Evolutionary conservation across 495 filamentous ascomycete species (phyloP).

Genomic region (Hyaloscypha bicolor): DNA sequence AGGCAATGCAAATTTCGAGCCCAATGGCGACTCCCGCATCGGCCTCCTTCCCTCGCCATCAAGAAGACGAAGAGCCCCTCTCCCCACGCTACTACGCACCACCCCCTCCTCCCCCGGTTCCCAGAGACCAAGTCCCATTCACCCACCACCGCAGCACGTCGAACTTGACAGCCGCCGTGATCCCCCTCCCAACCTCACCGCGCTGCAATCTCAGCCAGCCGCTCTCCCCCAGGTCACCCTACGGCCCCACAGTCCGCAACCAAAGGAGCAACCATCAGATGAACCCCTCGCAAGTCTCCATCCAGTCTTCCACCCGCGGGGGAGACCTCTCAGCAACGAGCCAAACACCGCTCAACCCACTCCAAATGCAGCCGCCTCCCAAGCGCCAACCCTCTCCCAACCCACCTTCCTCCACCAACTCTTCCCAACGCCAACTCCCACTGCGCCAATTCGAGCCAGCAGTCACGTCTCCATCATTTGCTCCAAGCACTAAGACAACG

Average conservation of each 20-base stretch:
- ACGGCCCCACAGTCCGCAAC: neutral
- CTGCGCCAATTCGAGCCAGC: conserved; percentile 65
- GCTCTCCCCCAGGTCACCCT: conserved; percentile 10
- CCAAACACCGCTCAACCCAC: conserved; percentile 27
- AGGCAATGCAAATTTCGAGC: conserved; percentile 54
- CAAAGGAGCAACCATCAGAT: neutral
- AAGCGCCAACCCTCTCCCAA: conserved; percentile 30
- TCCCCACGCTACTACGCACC: conserved; percentile 51
- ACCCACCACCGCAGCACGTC: conserved; percentile 23
- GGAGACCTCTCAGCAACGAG: conserved; percentile 22
- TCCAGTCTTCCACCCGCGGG: conserved; percentile 3
- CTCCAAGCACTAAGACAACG: conserved; percentile 70
- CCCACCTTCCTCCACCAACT: conserved; percentile 30
- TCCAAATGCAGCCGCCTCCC: conserved; percentile 15
- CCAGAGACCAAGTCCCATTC: conserved; percentile 46
- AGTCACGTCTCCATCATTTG: conserved; percentile 45
- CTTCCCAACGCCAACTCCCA: conserved; percentile 53
- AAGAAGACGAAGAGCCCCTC: conserved; percentile 51
- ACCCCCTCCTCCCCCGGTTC: conserved; percentile 48
- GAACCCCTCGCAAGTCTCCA: conserved; percentile 26
- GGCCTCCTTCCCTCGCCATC: conserved; percentile 49
- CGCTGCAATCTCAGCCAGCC: conserved; percentile 29
- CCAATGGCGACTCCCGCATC: conserved; percentile 58
- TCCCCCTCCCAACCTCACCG: conserved; percentile 19
- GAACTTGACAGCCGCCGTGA: neutral